phyloP scores from a whole-genome alignment of 768 basidiomycete genomes.

The Lactarius pseudohatsudake region DNA sequence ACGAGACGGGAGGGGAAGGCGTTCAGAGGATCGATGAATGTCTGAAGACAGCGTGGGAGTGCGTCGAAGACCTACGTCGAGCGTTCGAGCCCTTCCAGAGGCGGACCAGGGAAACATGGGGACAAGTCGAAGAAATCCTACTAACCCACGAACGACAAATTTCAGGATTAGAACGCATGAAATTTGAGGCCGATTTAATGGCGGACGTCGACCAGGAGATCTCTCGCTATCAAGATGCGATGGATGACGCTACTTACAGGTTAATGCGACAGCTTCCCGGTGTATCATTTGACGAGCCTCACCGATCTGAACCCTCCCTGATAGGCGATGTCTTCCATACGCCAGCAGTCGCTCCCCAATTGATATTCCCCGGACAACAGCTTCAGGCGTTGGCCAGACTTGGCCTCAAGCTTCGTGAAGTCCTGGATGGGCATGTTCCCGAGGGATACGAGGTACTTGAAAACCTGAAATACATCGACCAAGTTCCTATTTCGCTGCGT shows the following conservation, averaged over 20 bases:
- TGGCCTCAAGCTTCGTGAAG: too few species aligned
- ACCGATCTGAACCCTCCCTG: not conserved
- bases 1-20: not conserved
- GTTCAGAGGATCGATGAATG: not conserved
- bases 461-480: too few species aligned
- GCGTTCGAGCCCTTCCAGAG: not conserved
- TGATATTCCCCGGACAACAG: not conserved
- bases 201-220: too few species aligned
- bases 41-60: not conserved
- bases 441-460: too few species aligned
- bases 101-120: too few species aligned
- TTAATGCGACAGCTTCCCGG: conserved; percentile 14
- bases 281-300: not conserved
- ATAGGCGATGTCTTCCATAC: not conserved
- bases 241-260: not conserved
- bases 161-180: too few species aligned
- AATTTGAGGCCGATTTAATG: too few species aligned
- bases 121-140: too few species aligned
- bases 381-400: not conserved
- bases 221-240: not conserved
- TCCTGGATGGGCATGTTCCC: too few species aligned
- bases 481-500: too few species aligned
- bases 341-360: too few species aligned
- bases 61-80: not conserved
- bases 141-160: too few species aligned